Base-by-base conservation (phyloP, 2,329 filamentous ascomycete genomes). In the Scytalidium lignicola region DNA sequence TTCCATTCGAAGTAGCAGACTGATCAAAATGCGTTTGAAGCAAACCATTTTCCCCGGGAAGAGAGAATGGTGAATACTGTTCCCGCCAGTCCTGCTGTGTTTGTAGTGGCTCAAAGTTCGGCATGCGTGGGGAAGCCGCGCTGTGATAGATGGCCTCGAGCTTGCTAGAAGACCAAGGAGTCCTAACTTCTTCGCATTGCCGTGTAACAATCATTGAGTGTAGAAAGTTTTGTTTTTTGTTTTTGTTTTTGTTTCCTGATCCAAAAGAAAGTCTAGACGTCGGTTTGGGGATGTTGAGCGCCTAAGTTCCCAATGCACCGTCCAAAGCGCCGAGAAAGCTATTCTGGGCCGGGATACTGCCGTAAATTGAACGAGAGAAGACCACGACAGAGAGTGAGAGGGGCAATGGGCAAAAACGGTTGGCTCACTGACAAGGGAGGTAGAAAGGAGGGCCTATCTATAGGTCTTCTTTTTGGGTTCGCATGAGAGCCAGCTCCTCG, bases 201-300 rank as follows among this genome's bases (percentile, higher is more conserved):
- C 62, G 62, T 62, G 61, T 62, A 57, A 64, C 64, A 59, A 67
- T 62, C 64, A 67, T 67, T 65, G 62, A 59, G 58, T 63, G 54
- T 26, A 26, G 23, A 26, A 28, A 57, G 41, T 53, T 49, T 57
- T 57, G 51, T 42, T 39, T 46, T 53, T 47, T 57, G 44, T 45
- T 55, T 47, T 44, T 28, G 26, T 37, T 37, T 37, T n/a, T 37
- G 32, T 7, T 4, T 17, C 15, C 8, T 9, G 32, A 17, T 37
- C 26, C 26, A 28, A 28, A 55, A 55, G 46, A 52, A 55, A 49
- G 47, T 46, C 42, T 60, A 46, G 49, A 53, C 50, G 43, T 46
- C 28, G 48, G 22, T 55, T 48, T 43, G 23, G 17, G 29, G 43
- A 19, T 51, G 45, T 37, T 48, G 43, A 37, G 23, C 39, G 26